Evolutionary conservation across 164 flowering plant genomes (phyloP).

Genomic region (Dillenia turbinata): DNA sequence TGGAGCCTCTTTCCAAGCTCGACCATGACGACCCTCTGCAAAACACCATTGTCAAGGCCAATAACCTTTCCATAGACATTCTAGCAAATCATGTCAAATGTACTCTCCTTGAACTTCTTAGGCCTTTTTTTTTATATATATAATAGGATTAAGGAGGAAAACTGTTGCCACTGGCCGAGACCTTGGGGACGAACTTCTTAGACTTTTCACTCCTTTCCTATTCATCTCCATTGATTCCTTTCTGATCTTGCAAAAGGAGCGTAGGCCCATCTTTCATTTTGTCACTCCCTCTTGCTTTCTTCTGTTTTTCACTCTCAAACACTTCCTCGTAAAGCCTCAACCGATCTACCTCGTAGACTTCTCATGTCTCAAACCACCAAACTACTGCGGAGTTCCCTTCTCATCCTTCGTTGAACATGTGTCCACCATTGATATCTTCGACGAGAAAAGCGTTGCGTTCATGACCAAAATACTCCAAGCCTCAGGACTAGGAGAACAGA

Average conservation of each 20-base stretch:
- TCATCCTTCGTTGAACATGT: slow-evolving; percentile 48
- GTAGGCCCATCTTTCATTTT: slow-evolving; percentile 23
- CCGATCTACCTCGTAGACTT: slow-evolving; percentile 57
- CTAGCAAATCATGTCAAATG: slow-evolving; percentile 5
- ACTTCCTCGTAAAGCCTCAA: slow-evolving; percentile 18
- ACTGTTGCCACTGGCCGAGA: too few species aligned
- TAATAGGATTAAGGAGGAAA: too few species aligned
- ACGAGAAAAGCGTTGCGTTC: slow-evolving; percentile 42
- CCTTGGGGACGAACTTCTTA: slow-evolving; percentile 13
- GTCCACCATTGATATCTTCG: slow-evolving; percentile 24
- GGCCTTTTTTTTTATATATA: slow-evolving; percentile 10
- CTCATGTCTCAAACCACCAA: slow-evolving; percentile 59
- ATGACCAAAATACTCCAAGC: slow-evolving; percentile 48
- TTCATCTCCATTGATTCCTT: slow-evolving; percentile 16
- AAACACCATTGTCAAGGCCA: neutral
- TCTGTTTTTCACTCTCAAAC: slow-evolving; percentile 11
- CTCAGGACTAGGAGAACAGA: slow-evolving; percentile 57
- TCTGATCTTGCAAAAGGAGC: slow-evolving; percentile 11
- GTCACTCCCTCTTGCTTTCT: slow-evolving; percentile 13
- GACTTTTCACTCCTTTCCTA: slow-evolving; percentile 11
- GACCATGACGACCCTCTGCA: slow-evolving; percentile 5
- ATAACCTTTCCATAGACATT: neutral
- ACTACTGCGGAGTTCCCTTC: slow-evolving; percentile 44
- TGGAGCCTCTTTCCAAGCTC: slow-evolving; percentile 12
- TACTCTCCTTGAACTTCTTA: slow-evolving; percentile 9